phyloP scores from a whole-genome alignment of 495 filamentous ascomycete genomes.

The Amniculicola lignicola region DNA sequence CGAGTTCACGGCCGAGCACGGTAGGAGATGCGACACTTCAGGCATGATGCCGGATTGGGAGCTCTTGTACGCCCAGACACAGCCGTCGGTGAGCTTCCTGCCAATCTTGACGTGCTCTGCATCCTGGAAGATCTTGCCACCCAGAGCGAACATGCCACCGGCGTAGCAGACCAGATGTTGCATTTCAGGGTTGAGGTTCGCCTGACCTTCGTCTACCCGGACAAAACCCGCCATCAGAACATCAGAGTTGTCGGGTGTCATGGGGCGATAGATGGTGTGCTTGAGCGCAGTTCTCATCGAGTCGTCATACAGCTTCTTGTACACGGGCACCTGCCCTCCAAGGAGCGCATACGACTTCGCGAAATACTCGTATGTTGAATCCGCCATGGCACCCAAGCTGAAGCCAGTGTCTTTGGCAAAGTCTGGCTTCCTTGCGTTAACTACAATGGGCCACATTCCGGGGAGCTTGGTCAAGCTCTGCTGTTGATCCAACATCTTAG shows the following conservation, averaged over 20 bases:
- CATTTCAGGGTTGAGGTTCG: slow-evolving; percentile 40
- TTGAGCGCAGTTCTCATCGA: slow-evolving; percentile 39
- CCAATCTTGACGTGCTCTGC: slow-evolving; percentile 55
- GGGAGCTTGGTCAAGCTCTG: slow-evolving; percentile 41
- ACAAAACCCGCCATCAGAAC: slow-evolving; percentile 41
- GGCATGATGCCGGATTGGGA: slow-evolving; percentile 62
- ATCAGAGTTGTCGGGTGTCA: slow-evolving; percentile 40
- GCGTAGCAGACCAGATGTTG: slow-evolving; percentile 63
- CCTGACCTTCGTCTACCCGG: slow-evolving; percentile 16
- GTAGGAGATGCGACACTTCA: slow-evolving; percentile 52
- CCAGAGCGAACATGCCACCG: slow-evolving; percentile 62
- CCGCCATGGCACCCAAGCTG: slow-evolving; percentile 41
- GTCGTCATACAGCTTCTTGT: slow-evolving; percentile 36
- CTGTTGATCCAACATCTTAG: slow-evolving; percentile 36
- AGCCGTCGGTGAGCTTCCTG: slow-evolving; percentile 56
- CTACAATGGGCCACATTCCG: slow-evolving; percentile 44
- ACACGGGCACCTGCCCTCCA: slow-evolving; percentile 37
- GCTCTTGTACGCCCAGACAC: slow-evolving; percentile 59
- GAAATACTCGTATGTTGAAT: slow-evolving; percentile 45
- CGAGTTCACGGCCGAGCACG: slow-evolving; percentile 47
- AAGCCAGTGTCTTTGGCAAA: slow-evolving; percentile 45
- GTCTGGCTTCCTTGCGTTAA: slow-evolving; percentile 40
- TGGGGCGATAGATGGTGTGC: slow-evolving; percentile 41
- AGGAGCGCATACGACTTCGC: slow-evolving; percentile 51
- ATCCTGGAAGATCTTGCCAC: slow-evolving; percentile 57